Evolutionary conservation across 306 rosid genomes (phyloP).

Genomic region (Castanospermum australe): DNA sequence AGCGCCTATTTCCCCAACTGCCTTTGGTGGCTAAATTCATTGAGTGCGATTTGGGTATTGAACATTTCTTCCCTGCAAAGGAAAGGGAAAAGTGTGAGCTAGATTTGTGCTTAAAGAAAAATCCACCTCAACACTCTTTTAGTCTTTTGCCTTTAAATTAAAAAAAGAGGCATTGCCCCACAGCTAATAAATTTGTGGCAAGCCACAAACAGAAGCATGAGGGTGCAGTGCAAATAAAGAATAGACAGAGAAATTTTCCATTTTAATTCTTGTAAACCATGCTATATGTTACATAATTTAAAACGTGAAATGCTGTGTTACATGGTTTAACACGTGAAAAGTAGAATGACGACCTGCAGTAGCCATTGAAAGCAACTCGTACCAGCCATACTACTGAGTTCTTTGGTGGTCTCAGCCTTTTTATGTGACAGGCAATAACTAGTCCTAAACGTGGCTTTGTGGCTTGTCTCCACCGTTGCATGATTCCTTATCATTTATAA

Average conservation of each 20-base stretch:
- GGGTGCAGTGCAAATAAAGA: slow-evolving; percentile 23
- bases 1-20: neutral
- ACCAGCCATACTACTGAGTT: neutral
- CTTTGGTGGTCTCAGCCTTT: neutral
- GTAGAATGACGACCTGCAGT: slow-evolving; percentile 2
- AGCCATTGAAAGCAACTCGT: slow-evolving; percentile 5
- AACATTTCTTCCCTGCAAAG: slow-evolving; percentile 34
- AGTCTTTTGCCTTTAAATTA: neutral
- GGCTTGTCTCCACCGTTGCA: neutral
- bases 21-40: slow-evolving; percentile 6
- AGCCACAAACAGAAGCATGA: slow-evolving; percentile 1
- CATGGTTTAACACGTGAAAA: slow-evolving; percentile 5
- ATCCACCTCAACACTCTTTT: neutral
- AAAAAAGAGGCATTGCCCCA: slow-evolving; percentile 18
- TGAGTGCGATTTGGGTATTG: slow-evolving; percentile 30
- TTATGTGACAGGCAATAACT: neutral
- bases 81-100: slow-evolving; percentile 8
- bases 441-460: neutral
- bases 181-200: slow-evolving; percentile 8
- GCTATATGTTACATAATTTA: neutral
- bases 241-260: neutral
- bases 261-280: neutral
- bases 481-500: too few species aligned
- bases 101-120: slow-evolving; percentile 14
- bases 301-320: slow-evolving; percentile 19